phyloP scores from a whole-genome alignment of 192 early-diverging fungal genomes.

The Coemansia sp. region DNA sequence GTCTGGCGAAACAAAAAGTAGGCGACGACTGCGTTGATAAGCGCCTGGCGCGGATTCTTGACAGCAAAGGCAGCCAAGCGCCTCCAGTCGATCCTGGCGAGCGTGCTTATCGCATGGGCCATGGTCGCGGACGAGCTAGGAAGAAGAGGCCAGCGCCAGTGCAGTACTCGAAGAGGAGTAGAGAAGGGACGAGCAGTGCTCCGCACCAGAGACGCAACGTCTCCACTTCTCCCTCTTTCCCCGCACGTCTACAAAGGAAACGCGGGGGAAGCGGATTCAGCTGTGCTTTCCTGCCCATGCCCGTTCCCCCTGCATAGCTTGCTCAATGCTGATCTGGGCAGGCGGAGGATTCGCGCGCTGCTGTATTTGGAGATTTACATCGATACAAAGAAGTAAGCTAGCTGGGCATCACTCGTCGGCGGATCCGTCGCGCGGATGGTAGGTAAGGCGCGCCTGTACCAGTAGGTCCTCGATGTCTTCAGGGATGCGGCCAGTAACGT shows the following conservation, averaged over 20 bases:
- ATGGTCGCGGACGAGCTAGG: neutral
- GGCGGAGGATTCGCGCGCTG: no score
- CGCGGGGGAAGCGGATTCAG: no score
- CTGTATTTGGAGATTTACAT: no score
- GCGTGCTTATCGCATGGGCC: slow-evolving; percentile 41
- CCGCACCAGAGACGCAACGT: no score
- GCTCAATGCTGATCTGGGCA: no score
- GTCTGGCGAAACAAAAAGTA: slow-evolving; percentile 40
- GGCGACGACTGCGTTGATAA: slow-evolving; percentile 30
- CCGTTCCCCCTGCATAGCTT: no score
- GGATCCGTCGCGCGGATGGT: slow-evolving; percentile 62
- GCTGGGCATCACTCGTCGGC: slow-evolving; percentile 44
- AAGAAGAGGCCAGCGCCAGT: neutral
- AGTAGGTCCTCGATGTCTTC: slow-evolving; percentile 70
- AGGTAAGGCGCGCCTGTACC: slow-evolving; percentile 60
- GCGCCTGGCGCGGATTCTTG: slow-evolving; percentile 39
- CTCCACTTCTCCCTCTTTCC: no score
- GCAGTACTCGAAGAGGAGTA: no score
- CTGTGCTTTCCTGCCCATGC: no score
- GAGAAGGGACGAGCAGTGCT: no score
- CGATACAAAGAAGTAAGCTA: no score
- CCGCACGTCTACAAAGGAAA: no score
- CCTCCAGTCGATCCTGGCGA: slow-evolving; percentile 42
- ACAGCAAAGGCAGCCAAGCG: slow-evolving; percentile 20
- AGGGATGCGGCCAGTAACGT: slow-evolving; percentile 65